Evolutionary conservation across 106 monocot species (phyloP).

Genomic region (Hemerocallis citrina): DNA sequence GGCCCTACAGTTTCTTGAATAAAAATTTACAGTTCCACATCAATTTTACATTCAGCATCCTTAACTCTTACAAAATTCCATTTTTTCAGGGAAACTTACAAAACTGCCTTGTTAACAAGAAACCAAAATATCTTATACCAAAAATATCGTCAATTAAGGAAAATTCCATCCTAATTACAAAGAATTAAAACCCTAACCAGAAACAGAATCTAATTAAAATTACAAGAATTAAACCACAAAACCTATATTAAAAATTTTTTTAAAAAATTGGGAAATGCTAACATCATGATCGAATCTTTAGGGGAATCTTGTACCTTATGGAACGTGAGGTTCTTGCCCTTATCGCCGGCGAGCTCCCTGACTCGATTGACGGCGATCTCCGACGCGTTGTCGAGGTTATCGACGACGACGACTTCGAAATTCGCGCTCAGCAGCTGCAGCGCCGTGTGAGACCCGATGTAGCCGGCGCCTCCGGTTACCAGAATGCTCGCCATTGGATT

Average conservation of each 20-base stretch:
- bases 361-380: slow-evolving; percentile 47
- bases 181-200: not conserved
- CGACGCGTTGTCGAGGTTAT: slow-evolving; percentile 62
- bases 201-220: not conserved
- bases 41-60: too few relatives aligned
- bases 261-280: not conserved
- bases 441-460: slow-evolving; percentile 32
- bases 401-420: slow-evolving; percentile 38
- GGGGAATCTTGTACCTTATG: slow-evolving; percentile 36
- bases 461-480: slow-evolving; percentile 33
- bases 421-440: slow-evolving; percentile 50
- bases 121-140: too few relatives aligned
- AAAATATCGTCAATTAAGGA: too few relatives aligned
- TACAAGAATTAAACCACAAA: not conserved
- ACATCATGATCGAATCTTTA: too few relatives aligned
- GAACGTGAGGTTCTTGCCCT: slow-evolving; percentile 45
- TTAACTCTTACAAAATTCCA: too few relatives aligned
- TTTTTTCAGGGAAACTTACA: too few relatives aligned
- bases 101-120: too few relatives aligned
- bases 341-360: slow-evolving; percentile 39
- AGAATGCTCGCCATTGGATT: slow-evolving; percentile 3
- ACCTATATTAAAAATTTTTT: not conserved
- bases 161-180: too few relatives aligned
- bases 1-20: not conserved
- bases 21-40: not conserved